phyloP scores from a whole-genome alignment of 2,329 filamentous ascomycete genomes.

The Clarireedia sp. region DNA sequence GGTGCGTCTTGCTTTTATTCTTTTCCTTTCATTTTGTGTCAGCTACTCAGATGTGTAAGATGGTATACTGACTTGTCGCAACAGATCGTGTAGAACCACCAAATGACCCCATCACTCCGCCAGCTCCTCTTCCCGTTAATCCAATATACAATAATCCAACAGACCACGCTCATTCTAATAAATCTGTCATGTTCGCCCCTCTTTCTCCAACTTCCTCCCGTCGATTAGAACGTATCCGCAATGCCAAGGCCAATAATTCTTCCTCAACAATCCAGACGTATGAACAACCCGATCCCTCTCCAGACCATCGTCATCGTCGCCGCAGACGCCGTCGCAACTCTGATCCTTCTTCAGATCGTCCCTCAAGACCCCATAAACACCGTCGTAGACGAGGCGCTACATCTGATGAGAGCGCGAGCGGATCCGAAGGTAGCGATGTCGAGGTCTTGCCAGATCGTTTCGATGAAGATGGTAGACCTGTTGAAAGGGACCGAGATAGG shows the following conservation, averaged over 20 bases:
- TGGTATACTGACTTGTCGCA: neutral
- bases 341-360: conserved; percentile 26
- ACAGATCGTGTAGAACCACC: conserved; percentile 5
- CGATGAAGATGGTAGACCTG: conserved; percentile 22
- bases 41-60: neutral
- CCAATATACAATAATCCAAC: neutral
- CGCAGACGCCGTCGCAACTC: conserved; percentile 21
- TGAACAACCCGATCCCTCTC: conserved; percentile 4
- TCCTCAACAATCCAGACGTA: conserved; percentile 4
- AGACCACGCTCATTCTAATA: conserved; percentile 10
- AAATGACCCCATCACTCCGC: neutral
- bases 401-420: conserved; percentile 11
- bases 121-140: neutral
- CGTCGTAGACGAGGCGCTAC: conserved; percentile 12
- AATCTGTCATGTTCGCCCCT: conserved; percentile 28
- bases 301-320: conserved; percentile 11
- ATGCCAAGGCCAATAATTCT: conserved; percentile 1
- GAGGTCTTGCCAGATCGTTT: conserved; percentile 27
- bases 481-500: neutral
- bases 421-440: conserved; percentile 7
- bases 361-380: conserved; percentile 16
- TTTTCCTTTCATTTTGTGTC: neutral
- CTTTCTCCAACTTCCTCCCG: conserved; percentile 26
- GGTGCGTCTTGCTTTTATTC: conserved; percentile 12
- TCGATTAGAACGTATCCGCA: conserved; percentile 6